A percentile compares a stretch with the other conserved stretches of the same genome.
phyloP scores from a whole-genome alignment of 768 basidiomycete genomes.

The Boletus rex-veris region DNA sequence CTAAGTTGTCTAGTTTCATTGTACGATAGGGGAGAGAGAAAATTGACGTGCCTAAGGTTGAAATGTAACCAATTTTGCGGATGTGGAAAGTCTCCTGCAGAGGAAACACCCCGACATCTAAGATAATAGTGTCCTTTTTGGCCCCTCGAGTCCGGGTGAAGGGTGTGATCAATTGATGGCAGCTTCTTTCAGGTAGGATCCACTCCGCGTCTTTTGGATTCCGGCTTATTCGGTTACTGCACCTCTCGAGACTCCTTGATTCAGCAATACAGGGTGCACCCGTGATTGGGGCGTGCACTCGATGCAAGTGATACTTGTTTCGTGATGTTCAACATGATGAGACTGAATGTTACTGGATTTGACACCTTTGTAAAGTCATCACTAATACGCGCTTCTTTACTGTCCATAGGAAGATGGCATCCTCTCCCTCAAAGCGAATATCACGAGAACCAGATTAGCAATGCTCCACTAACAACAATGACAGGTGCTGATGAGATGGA shows the following conservation, averaged over 20 bases:
- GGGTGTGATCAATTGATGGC: neutral
- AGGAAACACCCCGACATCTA: neutral
- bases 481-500: neutral
- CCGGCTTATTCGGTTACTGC: too few species aligned
- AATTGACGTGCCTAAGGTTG: neutral
- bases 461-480: neutral
- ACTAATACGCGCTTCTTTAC: too few species aligned
- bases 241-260: neutral
- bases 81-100: neutral
- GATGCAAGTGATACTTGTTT: neutral
- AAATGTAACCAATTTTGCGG: neutral
- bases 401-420: too few species aligned
- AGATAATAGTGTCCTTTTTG: neutral
- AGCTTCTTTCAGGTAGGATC: neutral
- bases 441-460: neutral
- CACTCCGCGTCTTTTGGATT: too few species aligned
- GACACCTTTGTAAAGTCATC: neutral
- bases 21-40: neutral
- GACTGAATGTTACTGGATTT: neutral
- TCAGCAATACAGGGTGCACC: neutral
- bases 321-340: neutral
- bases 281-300: neutral
- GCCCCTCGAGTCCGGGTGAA: neutral
- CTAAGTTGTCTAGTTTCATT: neutral
- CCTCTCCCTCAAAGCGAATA: neutral